Evolutionary conservation across 306 rosid genomes (phyloP), one percentile per base, ranked within the genome.

Genomic region (Rosa lucieae): DNA sequence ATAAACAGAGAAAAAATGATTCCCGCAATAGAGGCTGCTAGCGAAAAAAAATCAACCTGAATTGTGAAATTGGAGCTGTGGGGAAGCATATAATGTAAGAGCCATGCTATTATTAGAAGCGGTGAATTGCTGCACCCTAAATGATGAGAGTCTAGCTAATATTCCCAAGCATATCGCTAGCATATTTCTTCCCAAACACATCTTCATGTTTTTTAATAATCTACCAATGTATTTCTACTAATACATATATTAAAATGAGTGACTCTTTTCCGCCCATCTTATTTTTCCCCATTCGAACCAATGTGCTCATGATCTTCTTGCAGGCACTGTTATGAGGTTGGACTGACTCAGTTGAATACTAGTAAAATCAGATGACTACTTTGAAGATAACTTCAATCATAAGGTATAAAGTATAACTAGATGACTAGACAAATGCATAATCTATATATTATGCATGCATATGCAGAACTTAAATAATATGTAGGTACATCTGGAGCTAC

Each of bases 401-500:
- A 73, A 53, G 67, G 77, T 5, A 55, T 73, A 7, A 23, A 29
- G n/a, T 63, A 56, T n/a, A 43, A 3, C 5, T 26, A 61, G 59
- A 74, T 23, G 69, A 58, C 53, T 74, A 58, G 48, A 67, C 48
- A 67, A 67, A 20, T 15, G 48, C n/a, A 37, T 67, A 37, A 5
- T 63, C 21, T 29, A 65, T 29, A 63, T 23, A 21, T 12, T 35
- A 65, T 66, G 70, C 47, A 13, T 75, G 56, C 47, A 73, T 37
- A 67, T 70, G 26, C 71, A 65, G 44, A 59, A 53, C 72, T n/a
- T 59, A 23, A 78, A 63, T 18, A 79, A 53, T 37, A 18, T 56
- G 83, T 62, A 74, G 83, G 77, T 44, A 80, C 75, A 68, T 55
- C 67, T 43, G 74, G 84, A 77, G 85, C 74, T 52, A 70, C 86